Evolutionary conservation across 2,329 filamentous ascomycete species (phyloP), one percentile per base, ranked within the genome.

Genomic region (Bipolaris sorokiniana): DNA sequence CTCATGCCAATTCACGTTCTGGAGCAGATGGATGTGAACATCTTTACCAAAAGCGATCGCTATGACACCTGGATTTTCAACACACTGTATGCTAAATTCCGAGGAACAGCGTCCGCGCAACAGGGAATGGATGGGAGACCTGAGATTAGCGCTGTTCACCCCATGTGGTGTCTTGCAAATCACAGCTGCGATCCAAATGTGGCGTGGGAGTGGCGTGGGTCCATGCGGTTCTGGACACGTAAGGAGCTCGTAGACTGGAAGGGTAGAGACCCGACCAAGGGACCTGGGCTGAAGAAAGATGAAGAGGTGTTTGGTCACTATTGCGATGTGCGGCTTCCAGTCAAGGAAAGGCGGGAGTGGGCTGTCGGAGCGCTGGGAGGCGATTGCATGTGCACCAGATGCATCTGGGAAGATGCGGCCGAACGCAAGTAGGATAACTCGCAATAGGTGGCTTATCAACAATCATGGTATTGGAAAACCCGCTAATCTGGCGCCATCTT

Each of bases 161-260:
- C 94, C 1, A 87, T 96, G 66, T 99, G 95, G 92, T 98, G 93
- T 77, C 82, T 98, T 28, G 93, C 94, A 26, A 99, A 99, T 71
- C 95, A 99, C 75, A 92, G 92, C 74, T 99, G 95, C 77, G 88
- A 97, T 72, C 95, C 95, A 7, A 97, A 97, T 75, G 92, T 98
- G 37, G 86, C 86, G 3, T 99, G 95, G 95, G 91, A 96, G 70
- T 97, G 93, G 91, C 88, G 89, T 26, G 90, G 90, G 1, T 84
- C 84, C 50, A 93, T 95, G 84, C 84, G 86, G 34, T 85, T 95
- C 58, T 86, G 81, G 81, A 85, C 86, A 2, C 80, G 87, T 7
- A 80, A 86, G 60, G 78, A 83, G 61, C 80, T 86, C 36, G 80
- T 89, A 4, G 77, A 84, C 5, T 84, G 83, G 72, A 66, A 73